Evolutionary conservation across 192 early-diverging fungal genomes (phyloP), one percentile per base, ranked within the genome.

Genomic region (Umbelopsis sp.): DNA sequence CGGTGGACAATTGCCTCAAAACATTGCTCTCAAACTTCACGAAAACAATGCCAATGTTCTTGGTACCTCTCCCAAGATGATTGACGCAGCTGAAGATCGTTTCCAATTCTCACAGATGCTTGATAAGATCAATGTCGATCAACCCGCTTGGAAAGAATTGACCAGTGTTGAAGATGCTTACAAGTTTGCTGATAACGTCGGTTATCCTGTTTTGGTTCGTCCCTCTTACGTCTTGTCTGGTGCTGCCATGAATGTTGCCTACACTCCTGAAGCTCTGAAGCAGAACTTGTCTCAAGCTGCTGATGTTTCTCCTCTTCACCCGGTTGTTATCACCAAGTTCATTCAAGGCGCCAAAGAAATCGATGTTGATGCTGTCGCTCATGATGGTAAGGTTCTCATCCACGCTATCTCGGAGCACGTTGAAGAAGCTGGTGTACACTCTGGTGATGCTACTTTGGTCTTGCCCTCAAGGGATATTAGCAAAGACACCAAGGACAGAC

Each of bases 161-260:
- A 86, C 86, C 11, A 92, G 90, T 56, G 83, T 89, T 7, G 91
- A 91, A 12, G 95, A 96, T 29, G 97, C 96, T 22, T 85, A 88
- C n/a, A 36, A 65, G 14, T 98, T 98, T 88, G 93, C 93, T 36
- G 81, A 94, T 6, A 71, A 84, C 5, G 96, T 96, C 25, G 90
- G 92, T 9, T 98, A 92, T 81, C 97, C 97, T 12, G 97, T 98
- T 22, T 90, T 98, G 22, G 90, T 97, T 11, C 92, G 97, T 52
- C 97, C 97, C 21, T 96, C 94, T 24, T 98, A 98, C 77, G 96
- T 98, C 32, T 85, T 98, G 47, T 98, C 97, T 7, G 97, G 97
- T 50, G 97, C 97, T 3, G 97, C 97, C 36, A 98, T 98, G 97
- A 96, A 96, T 62, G 95, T 98, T 17, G 95, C 92, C 12, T 87